phyloP scores from a whole-genome alignment of 495 filamentous ascomycete genomes.

The Tuber melanosporum region DNA sequence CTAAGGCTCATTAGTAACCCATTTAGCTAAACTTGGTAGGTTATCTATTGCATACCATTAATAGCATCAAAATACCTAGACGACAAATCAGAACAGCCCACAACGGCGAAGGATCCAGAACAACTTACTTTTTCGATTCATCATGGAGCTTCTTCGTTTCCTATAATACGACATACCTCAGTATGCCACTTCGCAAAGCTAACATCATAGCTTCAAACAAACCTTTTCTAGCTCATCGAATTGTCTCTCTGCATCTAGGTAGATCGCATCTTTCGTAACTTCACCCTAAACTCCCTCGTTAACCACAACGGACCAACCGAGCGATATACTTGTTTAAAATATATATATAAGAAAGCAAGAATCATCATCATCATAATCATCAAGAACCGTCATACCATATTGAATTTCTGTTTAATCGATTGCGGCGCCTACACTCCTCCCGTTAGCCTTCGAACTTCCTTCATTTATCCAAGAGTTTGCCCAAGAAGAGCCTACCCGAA shows the following conservation, averaged over 20 bases:
- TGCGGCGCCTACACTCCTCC: constrained; percentile 65
- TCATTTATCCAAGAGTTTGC: constrained; percentile 9
- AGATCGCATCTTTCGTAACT: constrained; percentile 86
- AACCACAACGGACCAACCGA: not conserved
- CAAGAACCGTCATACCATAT: constrained; percentile 53
- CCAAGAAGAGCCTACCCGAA: constrained; percentile 54
- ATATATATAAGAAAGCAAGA: not conserved
- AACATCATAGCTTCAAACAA: constrained; percentile 8
- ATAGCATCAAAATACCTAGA: constrained; percentile 81
- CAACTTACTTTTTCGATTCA: constrained; percentile 74
- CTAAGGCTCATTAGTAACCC: constrained; percentile 44
- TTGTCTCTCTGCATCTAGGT: constrained; percentile 85
- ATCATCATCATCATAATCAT: too few species aligned
- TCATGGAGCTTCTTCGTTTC: constrained; percentile 96
- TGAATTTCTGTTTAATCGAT: constrained; percentile 82
- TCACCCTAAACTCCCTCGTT: constrained; percentile 54
- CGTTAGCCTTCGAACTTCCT: constrained; percentile 23
- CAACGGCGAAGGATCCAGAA: not conserved
- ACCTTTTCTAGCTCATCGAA: constrained; percentile 83
- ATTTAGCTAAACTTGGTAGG: not conserved
- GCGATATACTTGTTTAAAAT: not conserved
- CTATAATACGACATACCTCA: constrained; percentile 31
- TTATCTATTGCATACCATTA: constrained; percentile 54
- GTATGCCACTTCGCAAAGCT: constrained; percentile 7
- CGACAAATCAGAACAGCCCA: constrained; percentile 11